Conservation (phyloP, 176 grass and related monocot species). For the Chloris gayana region DNA sequence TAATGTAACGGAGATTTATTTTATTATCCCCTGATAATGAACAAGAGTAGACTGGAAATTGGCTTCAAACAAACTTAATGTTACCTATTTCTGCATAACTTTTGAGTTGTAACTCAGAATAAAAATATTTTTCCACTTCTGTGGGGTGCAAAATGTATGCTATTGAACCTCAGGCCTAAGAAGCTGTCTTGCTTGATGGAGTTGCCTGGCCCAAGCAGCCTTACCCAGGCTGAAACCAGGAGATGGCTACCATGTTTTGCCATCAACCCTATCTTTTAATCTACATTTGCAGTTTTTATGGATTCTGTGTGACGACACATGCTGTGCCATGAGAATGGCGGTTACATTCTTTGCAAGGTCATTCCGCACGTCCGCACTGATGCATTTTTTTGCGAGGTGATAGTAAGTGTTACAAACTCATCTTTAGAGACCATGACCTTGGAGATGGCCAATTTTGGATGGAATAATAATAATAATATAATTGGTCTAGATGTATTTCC, state of each 20-base stretch:
- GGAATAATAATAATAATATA: too few relatives aligned
- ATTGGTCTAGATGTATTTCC: too few relatives aligned
- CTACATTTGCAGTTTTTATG: neutral
- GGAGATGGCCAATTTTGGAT: too few relatives aligned
- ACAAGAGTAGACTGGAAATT: slow-evolving; percentile 11
- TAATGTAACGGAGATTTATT: slow-evolving; percentile 3
- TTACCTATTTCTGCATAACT: neutral
- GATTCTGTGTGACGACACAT: neutral
- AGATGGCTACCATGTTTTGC: neutral
- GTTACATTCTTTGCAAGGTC: neutral
- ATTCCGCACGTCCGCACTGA: too few relatives aligned
- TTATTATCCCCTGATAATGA: neutral
- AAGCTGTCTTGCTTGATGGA: too few relatives aligned
- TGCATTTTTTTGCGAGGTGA: neutral
- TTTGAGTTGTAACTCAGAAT: neutral
- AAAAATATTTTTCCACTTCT: neutral
- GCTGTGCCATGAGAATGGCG: neutral
- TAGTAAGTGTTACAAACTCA: neutral
- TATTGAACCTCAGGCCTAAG: too few relatives aligned
- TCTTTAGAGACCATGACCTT: too few relatives aligned
- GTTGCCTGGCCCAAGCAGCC: too few relatives aligned
- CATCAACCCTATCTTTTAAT: neutral
- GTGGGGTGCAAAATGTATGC: neutral
- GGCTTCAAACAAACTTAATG: neutral
- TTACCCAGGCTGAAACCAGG: too few relatives aligned